Evolutionary conservation across 1,139 yeast genomes (phyloP), one percentile per base, ranked within the genome.

Genomic region (Williopsis jadinii): DNA sequence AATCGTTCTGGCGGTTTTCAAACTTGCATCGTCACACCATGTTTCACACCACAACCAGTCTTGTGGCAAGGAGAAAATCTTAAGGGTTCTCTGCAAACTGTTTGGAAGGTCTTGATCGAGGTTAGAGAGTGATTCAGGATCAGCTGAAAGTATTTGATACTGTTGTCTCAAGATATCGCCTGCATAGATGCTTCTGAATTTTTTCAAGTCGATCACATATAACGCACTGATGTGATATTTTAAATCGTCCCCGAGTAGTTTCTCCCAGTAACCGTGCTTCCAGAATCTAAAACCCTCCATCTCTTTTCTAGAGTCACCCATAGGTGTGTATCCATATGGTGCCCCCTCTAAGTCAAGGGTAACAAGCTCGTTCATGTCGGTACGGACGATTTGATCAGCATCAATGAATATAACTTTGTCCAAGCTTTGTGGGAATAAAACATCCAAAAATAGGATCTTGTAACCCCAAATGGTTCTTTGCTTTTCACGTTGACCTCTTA

Each of bases 1-100:
- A 50, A 86, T 82, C 19, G 90, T 83, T 56, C 79, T 83, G 1
- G 95, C 95, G 0, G 63, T 64, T 38, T 56, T 56, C 44, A 82
- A 62, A 28, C 75, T 66, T 38, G 73, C 81, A 50, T 77, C 84
- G n/a, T 79, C 68, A 58, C 95, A 85, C 95, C 95, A 87, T 0
- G 95, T 85, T 55, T 86, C 95, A 62, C 95, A 86, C 95, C 95
- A 87, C 32, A 85, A 65, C 94, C 95, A 87, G 37, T 84, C 87
- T 53, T 82, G 84, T 2, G 88, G 85, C 35, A 86, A 66, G 19
- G 94, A 81, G 55, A 68, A 73, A 26, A 87, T 87, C 36, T 82
- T 84, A 15, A 87, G 61, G 34, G 63, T 62, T 30, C 70, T 56
- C 60, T 92, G 98, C 52, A 90, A 55, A 56, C 86, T 86, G 59